phyloP scores from a whole-genome alignment of 2,329 filamentous ascomycete genomes.

The Zymoseptoria tritici region DNA sequence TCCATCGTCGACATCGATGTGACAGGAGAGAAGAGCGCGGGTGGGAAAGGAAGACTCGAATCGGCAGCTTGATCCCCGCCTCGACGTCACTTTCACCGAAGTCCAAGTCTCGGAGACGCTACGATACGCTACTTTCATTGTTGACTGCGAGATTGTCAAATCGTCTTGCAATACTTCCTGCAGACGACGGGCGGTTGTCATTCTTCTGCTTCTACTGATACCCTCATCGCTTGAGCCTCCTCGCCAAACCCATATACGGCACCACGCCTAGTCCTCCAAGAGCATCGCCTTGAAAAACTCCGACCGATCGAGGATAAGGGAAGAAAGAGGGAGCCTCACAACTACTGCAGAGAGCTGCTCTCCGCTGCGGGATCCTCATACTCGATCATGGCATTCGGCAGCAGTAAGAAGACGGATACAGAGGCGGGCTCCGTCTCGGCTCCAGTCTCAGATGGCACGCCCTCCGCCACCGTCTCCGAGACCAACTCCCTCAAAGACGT shows the following conservation, averaged over 20 bases:
- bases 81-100: not conserved
- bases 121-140: not conserved
- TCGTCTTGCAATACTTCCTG: not conserved
- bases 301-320: not conserved
- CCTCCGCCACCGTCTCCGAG: not conserved
- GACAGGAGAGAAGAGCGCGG: not conserved
- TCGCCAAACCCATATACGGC: not conserved
- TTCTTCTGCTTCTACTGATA: not conserved
- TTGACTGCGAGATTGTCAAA: not conserved
- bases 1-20: not conserved
- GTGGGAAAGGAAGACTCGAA: not conserved
- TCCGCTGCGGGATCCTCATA: not conserved
- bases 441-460: not conserved
- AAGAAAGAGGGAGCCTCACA: not conserved
- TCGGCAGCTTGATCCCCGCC: not conserved
- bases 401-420: constrained; percentile 2
- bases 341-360: not conserved
- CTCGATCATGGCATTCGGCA: constrained; percentile 7
- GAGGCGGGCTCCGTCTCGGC: constrained; percentile 1
- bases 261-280: not conserved
- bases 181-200: not conserved
- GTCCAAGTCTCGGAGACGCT: not conserved
- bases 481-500: not conserved
- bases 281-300: not conserved
- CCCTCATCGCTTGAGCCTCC: not conserved